phyloP scores from a whole-genome alignment of 2,329 filamentous ascomycete species.

The Huntiella savannae region DNA sequence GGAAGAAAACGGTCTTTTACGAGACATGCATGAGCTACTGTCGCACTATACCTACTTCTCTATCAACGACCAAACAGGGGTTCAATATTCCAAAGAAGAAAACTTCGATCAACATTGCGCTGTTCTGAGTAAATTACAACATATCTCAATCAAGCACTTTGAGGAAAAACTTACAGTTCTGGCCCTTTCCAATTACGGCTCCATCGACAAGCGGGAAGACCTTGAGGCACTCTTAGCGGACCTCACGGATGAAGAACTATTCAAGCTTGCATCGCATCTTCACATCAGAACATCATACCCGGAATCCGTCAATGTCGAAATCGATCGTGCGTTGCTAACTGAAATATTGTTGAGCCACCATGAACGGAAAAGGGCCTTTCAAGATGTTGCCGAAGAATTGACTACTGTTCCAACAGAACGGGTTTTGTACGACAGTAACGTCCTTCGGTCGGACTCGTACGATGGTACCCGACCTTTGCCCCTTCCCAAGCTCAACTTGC shows the following conservation, averaged over 20 bases:
- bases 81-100: conserved; percentile 51
- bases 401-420: conserved; percentile 69
- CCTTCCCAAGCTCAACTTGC: conserved; percentile 83
- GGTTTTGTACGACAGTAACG: conserved; percentile 56
- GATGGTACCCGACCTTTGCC: conserved; percentile 74
- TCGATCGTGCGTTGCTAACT: conserved; percentile 44
- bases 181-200: conserved; percentile 78
- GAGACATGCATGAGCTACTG: conserved; percentile 64
- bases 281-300: conserved; percentile 74
- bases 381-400: conserved; percentile 54
- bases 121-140: conserved; percentile 58
- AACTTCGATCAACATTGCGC: conserved; percentile 66
- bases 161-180: conserved; percentile 81
- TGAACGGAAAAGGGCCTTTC: conserved; percentile 64
- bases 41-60: conserved; percentile 76
- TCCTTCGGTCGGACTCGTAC: conserved; percentile 69
- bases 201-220: conserved; percentile 64
- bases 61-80: conserved; percentile 77
- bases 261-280: conserved; percentile 47
- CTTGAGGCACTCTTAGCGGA: conserved; percentile 55
- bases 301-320: conserved; percentile 40
- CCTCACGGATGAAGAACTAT: conserved; percentile 56
- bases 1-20: conserved; percentile 55
- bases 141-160: conserved; percentile 61
- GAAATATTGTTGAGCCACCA: conserved; percentile 59